Evolutionary conservation across 2,329 filamentous ascomycete genomes (phyloP).

Genomic region (Metarhizium sp.): DNA sequence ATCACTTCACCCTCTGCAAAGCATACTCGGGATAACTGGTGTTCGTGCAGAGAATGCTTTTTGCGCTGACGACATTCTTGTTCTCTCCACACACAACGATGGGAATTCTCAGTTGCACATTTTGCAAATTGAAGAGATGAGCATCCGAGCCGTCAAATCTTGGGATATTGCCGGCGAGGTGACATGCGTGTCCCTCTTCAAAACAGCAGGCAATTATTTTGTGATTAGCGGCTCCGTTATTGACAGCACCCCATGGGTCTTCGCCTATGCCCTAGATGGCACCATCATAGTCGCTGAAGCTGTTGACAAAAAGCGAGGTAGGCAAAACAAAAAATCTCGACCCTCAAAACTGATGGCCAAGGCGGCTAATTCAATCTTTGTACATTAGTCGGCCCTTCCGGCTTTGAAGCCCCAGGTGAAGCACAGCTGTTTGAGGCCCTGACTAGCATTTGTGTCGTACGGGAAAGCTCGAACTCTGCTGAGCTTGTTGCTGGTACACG

Average conservation of each 20-base stretch:
- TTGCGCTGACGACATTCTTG: slow-evolving; percentile 27
- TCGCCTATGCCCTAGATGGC: slow-evolving; percentile 19
- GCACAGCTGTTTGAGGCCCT: slow-evolving; percentile 26
- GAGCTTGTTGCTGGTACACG: slow-evolving; percentile 38
- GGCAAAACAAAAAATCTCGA: neutral
- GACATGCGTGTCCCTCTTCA: slow-evolving; percentile 34
- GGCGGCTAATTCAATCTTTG: neutral
- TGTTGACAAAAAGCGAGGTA: slow-evolving; percentile 3
- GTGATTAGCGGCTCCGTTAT: slow-evolving; percentile 26
- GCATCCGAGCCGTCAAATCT: slow-evolving; percentile 17
- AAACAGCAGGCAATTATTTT: slow-evolving; percentile 14
- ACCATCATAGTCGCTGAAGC: slow-evolving; percentile 9
- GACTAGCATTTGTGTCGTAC: slow-evolving; percentile 33
- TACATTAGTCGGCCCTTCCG: neutral
- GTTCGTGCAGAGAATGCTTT: slow-evolving; percentile 33
- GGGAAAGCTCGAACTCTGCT: slow-evolving; percentile 15
- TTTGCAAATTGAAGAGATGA: slow-evolving; percentile 25
- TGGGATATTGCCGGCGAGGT: slow-evolving; percentile 36
- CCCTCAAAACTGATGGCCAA: neutral
- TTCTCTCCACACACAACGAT: slow-evolving; percentile 30
- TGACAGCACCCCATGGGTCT: slow-evolving; percentile 23
- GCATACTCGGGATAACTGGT: slow-evolving; percentile 16
- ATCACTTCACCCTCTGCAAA: slow-evolving; percentile 23
- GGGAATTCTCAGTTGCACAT: slow-evolving; percentile 29
- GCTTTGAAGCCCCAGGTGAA: neutral